Percentiles rank a stretch among this genome's conserved stretches.
These are phyloP conservation scores for Triticum timopheevii DNA, from an alignment of 176 grass and related monocot genomes.

Conservation along the genomic window DNA sequence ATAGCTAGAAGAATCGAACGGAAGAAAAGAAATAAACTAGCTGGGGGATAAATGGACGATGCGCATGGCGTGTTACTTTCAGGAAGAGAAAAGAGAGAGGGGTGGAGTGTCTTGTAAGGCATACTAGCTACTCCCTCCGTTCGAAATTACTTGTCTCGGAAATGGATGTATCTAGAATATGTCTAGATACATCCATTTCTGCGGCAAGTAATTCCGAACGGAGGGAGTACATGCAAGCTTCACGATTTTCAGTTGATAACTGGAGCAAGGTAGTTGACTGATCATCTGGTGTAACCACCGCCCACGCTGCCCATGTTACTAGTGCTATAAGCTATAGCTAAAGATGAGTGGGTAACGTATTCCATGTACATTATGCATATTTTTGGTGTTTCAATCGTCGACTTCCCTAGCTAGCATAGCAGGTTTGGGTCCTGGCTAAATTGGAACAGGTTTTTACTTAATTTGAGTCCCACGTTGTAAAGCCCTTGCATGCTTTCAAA, in stretches of 20 bases:
- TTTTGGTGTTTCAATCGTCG: not conserved
- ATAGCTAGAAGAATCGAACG: not conserved
- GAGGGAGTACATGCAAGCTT: slow-evolving; percentile 9
- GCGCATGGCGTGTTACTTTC: slow-evolving; percentile 14
- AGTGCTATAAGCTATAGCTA: not conserved
- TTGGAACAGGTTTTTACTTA: too few species aligned
- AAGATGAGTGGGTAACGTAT: not conserved
- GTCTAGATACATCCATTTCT: too few species aligned
- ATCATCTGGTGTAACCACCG: slow-evolving; percentile 15
- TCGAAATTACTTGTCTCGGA: too few species aligned
- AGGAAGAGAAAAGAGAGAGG: not conserved
- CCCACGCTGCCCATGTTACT: not conserved
- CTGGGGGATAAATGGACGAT: not conserved
- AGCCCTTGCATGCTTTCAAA: not conserved
- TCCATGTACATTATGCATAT: not conserved
- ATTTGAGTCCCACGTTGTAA: not conserved
- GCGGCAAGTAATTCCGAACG: too few species aligned
- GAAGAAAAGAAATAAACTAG: not conserved
- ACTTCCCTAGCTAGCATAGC: not conserved
- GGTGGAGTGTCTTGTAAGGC: slow-evolving; percentile 44
- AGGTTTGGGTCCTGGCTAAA: not conserved
- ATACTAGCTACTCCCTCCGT: not conserved
- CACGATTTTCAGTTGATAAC: slow-evolving; percentile 3
- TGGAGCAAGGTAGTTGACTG: not conserved
- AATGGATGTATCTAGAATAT: too few species aligned